Conservation (phyloP, 306 rosid genomes). For the Carpinus fangiana region DNA sequence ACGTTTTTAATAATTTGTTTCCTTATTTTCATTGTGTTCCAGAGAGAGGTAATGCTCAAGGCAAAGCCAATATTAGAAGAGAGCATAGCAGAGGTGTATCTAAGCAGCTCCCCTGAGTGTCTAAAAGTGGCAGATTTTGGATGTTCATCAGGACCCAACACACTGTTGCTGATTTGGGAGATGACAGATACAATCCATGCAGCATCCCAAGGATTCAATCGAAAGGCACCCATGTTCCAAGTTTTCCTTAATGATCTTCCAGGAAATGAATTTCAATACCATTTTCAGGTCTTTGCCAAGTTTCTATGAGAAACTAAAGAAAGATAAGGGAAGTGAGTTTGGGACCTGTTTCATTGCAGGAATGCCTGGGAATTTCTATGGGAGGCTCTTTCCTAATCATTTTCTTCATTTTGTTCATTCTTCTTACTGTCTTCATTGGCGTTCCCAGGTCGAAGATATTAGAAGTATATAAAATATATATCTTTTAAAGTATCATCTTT, state of each 20-base stretch:
- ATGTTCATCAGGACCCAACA: too few species aligned
- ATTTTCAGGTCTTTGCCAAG: constrained; percentile 37
- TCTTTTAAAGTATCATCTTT: too few species aligned
- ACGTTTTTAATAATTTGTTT: background rate
- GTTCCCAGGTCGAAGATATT: too few species aligned
- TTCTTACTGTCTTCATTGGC: constrained; percentile 46
- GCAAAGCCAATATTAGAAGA: background rate
- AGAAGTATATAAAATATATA: too few species aligned
- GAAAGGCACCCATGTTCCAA: too few species aligned
- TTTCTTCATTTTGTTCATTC: constrained; percentile 49
- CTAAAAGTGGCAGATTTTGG: too few species aligned
- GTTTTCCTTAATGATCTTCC: background rate
- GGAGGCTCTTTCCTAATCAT: constrained; percentile 44
- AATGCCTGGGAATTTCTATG: constrained; percentile 55
- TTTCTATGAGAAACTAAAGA: constrained; percentile 20
- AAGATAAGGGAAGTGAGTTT: background rate
- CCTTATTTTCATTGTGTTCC: background rate
- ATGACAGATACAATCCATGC: too few species aligned
- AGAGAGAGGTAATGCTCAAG: background rate
- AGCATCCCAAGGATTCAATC: too few species aligned
- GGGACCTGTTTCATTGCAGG: constrained; percentile 43
- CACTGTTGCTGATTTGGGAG: too few species aligned
- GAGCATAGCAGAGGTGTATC: background rate
- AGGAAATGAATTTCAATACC: constrained; percentile 32
- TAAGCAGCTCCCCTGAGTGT: background rate